phyloP scores from a whole-genome alignment of 1,284 basidiomycete species.

The Ustilago nuda region DNA sequence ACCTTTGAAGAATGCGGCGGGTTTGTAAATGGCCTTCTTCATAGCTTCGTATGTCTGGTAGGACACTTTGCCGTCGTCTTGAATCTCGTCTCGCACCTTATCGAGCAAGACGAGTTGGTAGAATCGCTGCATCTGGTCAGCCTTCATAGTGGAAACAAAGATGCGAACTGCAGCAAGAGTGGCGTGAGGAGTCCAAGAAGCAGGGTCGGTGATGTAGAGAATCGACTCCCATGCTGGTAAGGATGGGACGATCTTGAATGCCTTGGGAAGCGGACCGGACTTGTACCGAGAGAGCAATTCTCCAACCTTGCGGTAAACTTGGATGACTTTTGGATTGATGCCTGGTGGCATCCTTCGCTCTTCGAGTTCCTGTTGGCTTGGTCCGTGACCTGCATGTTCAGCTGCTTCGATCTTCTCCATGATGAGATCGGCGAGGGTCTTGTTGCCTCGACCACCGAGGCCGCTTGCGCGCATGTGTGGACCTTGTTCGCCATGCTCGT shows the following conservation, averaged over 20 bases:
- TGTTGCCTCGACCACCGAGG: slow-evolving; percentile 48
- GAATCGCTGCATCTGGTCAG: slow-evolving; percentile 92
- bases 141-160: slow-evolving; percentile 97
- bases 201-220: slow-evolving; percentile 89
- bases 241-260: slow-evolving; percentile 98
- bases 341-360: slow-evolving; percentile 75
- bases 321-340: slow-evolving; percentile 94
- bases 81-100: slow-evolving; percentile 89
- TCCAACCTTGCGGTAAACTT: slow-evolving; percentile 89
- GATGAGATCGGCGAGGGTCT: slow-evolving; percentile 87
- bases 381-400: slow-evolving; percentile 46
- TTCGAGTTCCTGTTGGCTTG: slow-evolving; percentile 30
- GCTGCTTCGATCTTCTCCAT: slow-evolving; percentile 85
- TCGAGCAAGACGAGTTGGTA: slow-evolving; percentile 91
- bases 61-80: slow-evolving; percentile 82
- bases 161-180: slow-evolving; percentile 93
- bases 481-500: slow-evolving; percentile 39
- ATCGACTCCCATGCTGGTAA: slow-evolving; percentile 96
- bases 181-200: slow-evolving; percentile 95
- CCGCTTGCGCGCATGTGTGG: slow-evolving; percentile 18
- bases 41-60: slow-evolving; percentile 94
- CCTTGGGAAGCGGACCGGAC: slow-evolving; percentile 93
- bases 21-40: slow-evolving; percentile 93
- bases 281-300: slow-evolving; percentile 89
- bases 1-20: slow-evolving; percentile 98